phyloP scores from a whole-genome alignment of 176 grass and related monocot genomes.

The Eragrostis nindensis region DNA sequence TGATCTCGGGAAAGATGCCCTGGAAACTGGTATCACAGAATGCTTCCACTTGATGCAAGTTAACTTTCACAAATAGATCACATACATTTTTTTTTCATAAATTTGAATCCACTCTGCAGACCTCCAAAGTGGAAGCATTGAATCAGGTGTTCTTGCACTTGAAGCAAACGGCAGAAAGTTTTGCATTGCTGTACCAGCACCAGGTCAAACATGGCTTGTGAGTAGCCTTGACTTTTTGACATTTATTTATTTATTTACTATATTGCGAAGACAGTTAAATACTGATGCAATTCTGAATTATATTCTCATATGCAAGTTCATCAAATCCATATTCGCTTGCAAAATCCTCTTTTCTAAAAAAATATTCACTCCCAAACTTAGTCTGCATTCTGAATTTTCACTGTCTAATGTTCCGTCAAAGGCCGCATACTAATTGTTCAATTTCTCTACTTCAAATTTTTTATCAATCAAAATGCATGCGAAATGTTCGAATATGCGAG shows the following conservation, averaged over 20 bases:
- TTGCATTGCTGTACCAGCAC: slow-evolving; percentile 25
- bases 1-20: not conserved
- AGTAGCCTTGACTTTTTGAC: slow-evolving; percentile 36
- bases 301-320: not conserved
- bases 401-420: not conserved
- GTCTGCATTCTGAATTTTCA: not conserved
- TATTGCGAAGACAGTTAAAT: not conserved
- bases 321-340: not conserved
- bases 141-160: slow-evolving; percentile 35
- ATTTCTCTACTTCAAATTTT: not conserved
- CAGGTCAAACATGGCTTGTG: slow-evolving; percentile 58
- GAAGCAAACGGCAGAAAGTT: slow-evolving; percentile 32
- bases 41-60: too few species aligned
- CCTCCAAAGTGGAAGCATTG: slow-evolving; percentile 26
- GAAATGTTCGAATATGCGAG: not conserved
- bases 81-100: not conserved
- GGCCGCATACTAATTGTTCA: not conserved
- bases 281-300: not conserved
- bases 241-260: not conserved
- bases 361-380: not conserved
- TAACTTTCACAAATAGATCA: not conserved
- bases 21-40: slow-evolving; percentile 19
- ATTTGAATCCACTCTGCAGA: not conserved
- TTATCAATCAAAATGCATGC: too few species aligned
- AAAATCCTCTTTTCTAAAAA: too few species aligned